phyloP scores from a whole-genome alignment of 768 basidiomycete genomes.

The Rhizopogon sp. region DNA sequence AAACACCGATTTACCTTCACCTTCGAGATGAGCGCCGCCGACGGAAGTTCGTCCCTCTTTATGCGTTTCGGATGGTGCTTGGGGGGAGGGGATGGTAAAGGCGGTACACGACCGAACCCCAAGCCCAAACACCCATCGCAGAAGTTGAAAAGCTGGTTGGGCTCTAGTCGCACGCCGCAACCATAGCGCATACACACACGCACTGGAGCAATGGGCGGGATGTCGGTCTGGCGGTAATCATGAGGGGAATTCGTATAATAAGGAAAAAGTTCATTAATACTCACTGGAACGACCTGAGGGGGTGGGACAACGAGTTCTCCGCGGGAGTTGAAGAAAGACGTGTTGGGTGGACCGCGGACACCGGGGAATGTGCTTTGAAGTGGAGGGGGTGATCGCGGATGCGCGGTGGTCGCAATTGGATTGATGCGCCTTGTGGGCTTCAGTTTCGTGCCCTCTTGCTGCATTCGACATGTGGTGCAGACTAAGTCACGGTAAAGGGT shows the following conservation, averaged over 20 bases:
- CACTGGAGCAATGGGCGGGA: background rate
- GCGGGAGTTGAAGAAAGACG: background rate
- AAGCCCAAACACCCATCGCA: slow-evolving; percentile 12
- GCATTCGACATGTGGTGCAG: slow-evolving; percentile 10
- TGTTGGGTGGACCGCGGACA: background rate
- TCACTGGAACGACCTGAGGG: background rate
- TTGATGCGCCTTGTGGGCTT: background rate
- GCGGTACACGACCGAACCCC: background rate
- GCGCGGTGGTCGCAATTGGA: background rate
- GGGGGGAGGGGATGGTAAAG: background rate
- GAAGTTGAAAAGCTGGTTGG: background rate
- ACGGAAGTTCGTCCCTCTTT: background rate
- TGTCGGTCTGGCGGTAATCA: background rate
- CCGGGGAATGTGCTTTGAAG: background rate
- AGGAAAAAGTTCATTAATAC: background rate
- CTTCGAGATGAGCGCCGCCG: background rate
- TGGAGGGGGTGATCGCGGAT: background rate
- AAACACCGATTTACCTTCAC: background rate
- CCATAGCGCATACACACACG: slow-evolving; percentile 16
- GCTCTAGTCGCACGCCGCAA: slow-evolving; percentile 8
- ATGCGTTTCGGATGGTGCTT: slow-evolving; percentile 1
- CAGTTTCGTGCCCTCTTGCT: background rate
- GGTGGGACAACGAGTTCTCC: background rate
- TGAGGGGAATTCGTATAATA: background rate
- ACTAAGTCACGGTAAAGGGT: background rate